Percentiles rank a stretch among this genome's conserved stretches.
Conservation (phyloP, 768 basidiomycete species). For the Leccinellum luteum region DNA sequence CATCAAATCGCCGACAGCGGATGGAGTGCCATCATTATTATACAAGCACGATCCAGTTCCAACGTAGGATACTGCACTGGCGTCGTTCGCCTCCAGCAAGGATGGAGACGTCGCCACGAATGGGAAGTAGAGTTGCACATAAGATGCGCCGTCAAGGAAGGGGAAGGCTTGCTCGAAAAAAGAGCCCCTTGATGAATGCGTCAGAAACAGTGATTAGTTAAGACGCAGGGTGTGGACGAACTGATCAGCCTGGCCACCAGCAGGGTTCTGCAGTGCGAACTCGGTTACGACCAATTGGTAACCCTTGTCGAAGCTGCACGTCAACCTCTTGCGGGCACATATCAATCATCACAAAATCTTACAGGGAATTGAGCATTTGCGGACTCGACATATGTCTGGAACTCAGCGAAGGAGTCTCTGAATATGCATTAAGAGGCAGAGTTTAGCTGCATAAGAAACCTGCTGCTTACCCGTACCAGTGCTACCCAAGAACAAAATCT, state of each 20-base stretch:
- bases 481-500: constrained; percentile 6
- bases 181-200: constrained; percentile 12
- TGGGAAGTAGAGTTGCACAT: constrained; percentile 36
- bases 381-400: constrained; percentile 27
- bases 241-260: constrained; percentile 31
- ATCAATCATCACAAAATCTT: not conserved
- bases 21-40: constrained; percentile 27
- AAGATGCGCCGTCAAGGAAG: constrained; percentile 33
- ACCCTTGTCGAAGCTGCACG: constrained; percentile 3
- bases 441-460: not conserved
- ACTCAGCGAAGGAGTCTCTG: constrained; percentile 28
- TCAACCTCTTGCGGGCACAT: constrained; percentile 4
- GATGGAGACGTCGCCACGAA: constrained; percentile 34
- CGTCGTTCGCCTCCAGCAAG: constrained; percentile 21
- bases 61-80: constrained; percentile 6
- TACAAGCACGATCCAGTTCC: constrained; percentile 34
- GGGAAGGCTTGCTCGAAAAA: constrained; percentile 35
- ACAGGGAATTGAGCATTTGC: constrained; percentile 31
- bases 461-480: constrained; percentile 29
- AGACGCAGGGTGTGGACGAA: constrained; percentile 12
- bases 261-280: constrained; percentile 33
- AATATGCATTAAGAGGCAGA: constrained; percentile 1
- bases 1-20: constrained; percentile 28
- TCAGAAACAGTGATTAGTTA: not conserved
- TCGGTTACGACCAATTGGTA: constrained; percentile 31